These are phyloP conservation scores for Pseudogymnoascus sp. DNA, from an alignment of 2,329 filamentous ascomycete genomes.

Conservation along the genomic window DNA sequence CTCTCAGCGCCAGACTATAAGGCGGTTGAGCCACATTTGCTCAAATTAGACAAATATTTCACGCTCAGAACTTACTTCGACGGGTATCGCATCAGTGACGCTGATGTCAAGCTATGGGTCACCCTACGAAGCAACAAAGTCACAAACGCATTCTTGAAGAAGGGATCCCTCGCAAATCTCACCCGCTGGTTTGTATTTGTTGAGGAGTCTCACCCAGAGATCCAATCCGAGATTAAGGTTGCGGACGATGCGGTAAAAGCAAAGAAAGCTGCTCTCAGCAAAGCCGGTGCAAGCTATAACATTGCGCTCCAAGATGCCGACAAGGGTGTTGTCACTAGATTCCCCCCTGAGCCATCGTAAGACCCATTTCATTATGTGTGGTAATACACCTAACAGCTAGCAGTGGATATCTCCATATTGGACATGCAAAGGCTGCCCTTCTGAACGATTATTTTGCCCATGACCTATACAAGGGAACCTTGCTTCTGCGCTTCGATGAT, in stretches of 20 bases:
- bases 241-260: slow-evolving; percentile 60
- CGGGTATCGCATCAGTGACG: slow-evolving; percentile 67
- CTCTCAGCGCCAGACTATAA: slow-evolving; percentile 66
- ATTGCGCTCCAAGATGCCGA: slow-evolving; percentile 78
- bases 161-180: slow-evolving; percentile 66
- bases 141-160: slow-evolving; percentile 72
- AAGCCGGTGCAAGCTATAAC: slow-evolving; percentile 80
- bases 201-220: slow-evolving; percentile 72
- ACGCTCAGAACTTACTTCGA: slow-evolving; percentile 79
- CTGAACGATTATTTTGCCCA: slow-evolving; percentile 97
- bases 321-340: slow-evolving; percentile 83
- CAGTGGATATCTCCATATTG: slow-evolving; percentile 80
- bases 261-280: slow-evolving; percentile 60
- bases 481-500: slow-evolving; percentile 90
- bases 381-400: slow-evolving; percentile 6
- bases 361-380: slow-evolving; percentile 22
- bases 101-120: slow-evolving; percentile 77
- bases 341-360: slow-evolving; percentile 86
- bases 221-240: slow-evolving; percentile 60
- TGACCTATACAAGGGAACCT: slow-evolving; percentile 81
- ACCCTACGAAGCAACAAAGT: slow-evolving; percentile 76
- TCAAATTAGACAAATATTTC: slow-evolving; percentile 77
- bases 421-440: slow-evolving; percentile 87
- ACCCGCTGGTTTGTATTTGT: slow-evolving; percentile 82
- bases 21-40: slow-evolving; percentile 63